Evolutionary conservation across 2,329 filamentous ascomycete species (phyloP), one percentile per base, ranked within the genome.

Genomic region (Microthyrium microscopicum): DNA sequence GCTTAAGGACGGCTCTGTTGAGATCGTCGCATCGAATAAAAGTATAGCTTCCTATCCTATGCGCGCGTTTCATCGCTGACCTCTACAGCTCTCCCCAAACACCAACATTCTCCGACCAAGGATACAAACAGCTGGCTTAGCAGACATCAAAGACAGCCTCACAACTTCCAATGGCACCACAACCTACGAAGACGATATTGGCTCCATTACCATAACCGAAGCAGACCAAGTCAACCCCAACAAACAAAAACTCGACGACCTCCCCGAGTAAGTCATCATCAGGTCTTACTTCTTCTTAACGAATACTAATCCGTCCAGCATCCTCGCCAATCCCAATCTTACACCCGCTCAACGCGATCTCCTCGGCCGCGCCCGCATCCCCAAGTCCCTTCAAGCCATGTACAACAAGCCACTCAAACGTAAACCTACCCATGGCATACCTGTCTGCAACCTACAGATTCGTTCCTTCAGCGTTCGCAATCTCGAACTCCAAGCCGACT

Each of bases 401-500:
- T 89, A 92, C 56, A 69, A 94, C 31, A 73, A 77, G 41, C 87
- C 89, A 12, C 66, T 95, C 33, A 81, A 79, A 46, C 76, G 80
- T 41, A 62, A 72, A 50, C 66, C 79, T 29, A 57, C 75, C 48
- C 75, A 81, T 50, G 82, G 82, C 33, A 70, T 93, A 22, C 84
- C 84, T 9, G 73, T 79, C 8, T 92, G 83, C 61, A 77, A 94
- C 53, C 73, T 98, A 21, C 89, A 98, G 53, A 62, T 98, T 31
- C 82, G 89, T 44, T 93, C 87, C 21, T 98, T 82, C 65, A 84
- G 70, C 47, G 64, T 85, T 22, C 82, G 84, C 39, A 89, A 92
- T 45, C 72, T 98, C 38, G 82, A 93, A 48, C 85, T 94, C 60
- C 94, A 92, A 52, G 68, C 77, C 55, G 89, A 98, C 60, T 95